A percentile compares a stretch with the other conserved stretches of the same genome.
Conservation (phyloP, 371 early-diverging fungal species). For the Circinella umbellata region DNA sequence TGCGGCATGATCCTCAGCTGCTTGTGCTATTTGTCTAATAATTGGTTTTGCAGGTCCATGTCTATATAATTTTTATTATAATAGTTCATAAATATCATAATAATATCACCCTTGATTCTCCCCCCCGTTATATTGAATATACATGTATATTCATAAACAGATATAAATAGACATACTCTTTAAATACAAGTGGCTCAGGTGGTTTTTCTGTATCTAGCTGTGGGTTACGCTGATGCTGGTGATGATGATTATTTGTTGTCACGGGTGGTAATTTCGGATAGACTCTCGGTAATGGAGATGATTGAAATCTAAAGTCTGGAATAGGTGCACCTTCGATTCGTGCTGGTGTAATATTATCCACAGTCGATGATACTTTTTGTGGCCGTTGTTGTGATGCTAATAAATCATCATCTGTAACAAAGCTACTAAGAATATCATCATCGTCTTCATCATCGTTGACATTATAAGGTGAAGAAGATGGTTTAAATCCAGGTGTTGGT, state of each 20-base stretch:
- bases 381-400: neutral
- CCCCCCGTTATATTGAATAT: neutral
- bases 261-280: conserved; percentile 1
- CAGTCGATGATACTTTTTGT: neutral
- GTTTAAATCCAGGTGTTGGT: conserved; percentile 1
- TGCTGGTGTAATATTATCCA: neutral
- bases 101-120: neutral
- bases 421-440: conserved; percentile 3
- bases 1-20: neutral
- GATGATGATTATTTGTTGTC: neutral
- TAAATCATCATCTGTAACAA: conserved; percentile 2
- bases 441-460: neutral
- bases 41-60: neutral
- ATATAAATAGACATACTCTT: neutral
- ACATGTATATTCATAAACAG: no score
- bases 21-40: neutral
- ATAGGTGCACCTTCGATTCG: neutral
- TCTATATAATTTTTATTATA: neutral
- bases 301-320: conserved; percentile 1
- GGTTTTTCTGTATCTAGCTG: neutral
- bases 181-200: neutral
- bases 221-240: neutral
- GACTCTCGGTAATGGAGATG: neutral
- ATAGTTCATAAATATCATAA: no score
- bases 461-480: neutral